Evolutionary conservation across 495 filamentous ascomycete species (phyloP), one percentile per base, ranked within the genome.

Genomic region (Geopyxis carbonaria): DNA sequence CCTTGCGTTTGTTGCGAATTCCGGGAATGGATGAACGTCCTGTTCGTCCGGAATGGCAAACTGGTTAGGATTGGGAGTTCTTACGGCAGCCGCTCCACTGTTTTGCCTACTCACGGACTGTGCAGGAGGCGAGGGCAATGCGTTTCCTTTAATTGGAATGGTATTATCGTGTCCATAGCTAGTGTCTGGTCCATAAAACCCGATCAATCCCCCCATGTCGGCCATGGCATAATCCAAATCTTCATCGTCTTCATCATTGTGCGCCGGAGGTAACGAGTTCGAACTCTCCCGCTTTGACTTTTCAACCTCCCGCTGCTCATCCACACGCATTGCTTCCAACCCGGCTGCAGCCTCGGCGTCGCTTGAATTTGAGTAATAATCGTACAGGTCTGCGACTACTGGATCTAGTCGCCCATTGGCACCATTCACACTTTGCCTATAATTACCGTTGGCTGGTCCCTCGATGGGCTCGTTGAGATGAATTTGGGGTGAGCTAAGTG

Each of bases 261-360:
- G 59, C 3, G 61, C 42, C 28, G 55, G 45, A 21, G 31, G 37
- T 43, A 42, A 39, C 33, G 29, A 34, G 49, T 31, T 44, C 13
- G 29, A 42, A 36, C 42, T 44, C 15, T 20, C 34, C 32, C 43
- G 31, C 15, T 31, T 40, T 16, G 45, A 36, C n/a, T 39, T 45
- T 22, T 47, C 51, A 21, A 38, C 27, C 15, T 45, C 52, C 31
- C 93, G 84, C 52, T 93, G 75, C 57, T 85, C 73, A 37, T 93
- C 89, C 59, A 81, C 70, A 23, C 72, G 75, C 68, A 97, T 69
- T 50, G 85, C 84, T 46, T 76, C 72, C 13, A 91, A 61, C 1
- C 89, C 89, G 19, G 80, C 82, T 15, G 79, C 78, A 19, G 82
- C 87, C 58, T 99, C 89, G 0, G 83, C 73, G 45, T 99, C 89